Base-by-base conservation (phyloP, 2,329 filamentous ascomycete species). In the Penicillium sp. region DNA sequence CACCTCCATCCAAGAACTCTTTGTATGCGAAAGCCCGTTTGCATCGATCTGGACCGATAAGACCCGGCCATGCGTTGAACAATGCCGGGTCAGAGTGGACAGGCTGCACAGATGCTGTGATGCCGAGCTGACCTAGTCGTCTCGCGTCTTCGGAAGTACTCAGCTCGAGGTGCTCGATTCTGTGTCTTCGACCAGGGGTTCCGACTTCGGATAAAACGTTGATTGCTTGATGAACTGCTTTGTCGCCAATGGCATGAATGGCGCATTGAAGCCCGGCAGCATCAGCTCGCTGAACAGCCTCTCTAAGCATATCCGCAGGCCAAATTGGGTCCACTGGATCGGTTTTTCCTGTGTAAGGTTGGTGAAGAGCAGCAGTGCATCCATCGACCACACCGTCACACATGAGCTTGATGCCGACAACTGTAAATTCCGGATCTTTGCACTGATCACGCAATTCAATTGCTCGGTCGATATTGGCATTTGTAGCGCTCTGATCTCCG, bases 161-260 rank as follows among this genome's bases (percentile, higher is more conserved):
- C 39, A 74, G 55, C 44, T 74, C 71, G 8, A 74, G 59, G 53
- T 74, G 71, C 49, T 74, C 71, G 42, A 74, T 73, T 31, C 71
- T 63, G 43, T 73, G 71, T 14, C 71, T 61, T 29, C 64, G 62
- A 12, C 60, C 62, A 3, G 65, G 64, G 1, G 61, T 61, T 14
- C 53, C 51, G 14, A 64, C 62, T 16, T 65, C 41, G 11, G 68
- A 65, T 6, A 74, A 57, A 2, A 62, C 61, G 32, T 72, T 64
- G 45, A 74, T 67, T 10, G 69, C 68, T 35, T 66, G 65, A 23
- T 61, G 60, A 2, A 73, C 61, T 3, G 71, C 65, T 35, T 53
- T 55, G 40, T 74, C 71, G n/a, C 71, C 71, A 40, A 74, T 74
- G 3, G 71, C 71, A 42, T 74, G 71, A 8, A 74, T 56, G 0